Percentiles rank a stretch among this genome's conserved stretches.
Conservation (phyloP, 2,329 filamentous ascomycete species). For the Simplicillium aogashimaense region DNA sequence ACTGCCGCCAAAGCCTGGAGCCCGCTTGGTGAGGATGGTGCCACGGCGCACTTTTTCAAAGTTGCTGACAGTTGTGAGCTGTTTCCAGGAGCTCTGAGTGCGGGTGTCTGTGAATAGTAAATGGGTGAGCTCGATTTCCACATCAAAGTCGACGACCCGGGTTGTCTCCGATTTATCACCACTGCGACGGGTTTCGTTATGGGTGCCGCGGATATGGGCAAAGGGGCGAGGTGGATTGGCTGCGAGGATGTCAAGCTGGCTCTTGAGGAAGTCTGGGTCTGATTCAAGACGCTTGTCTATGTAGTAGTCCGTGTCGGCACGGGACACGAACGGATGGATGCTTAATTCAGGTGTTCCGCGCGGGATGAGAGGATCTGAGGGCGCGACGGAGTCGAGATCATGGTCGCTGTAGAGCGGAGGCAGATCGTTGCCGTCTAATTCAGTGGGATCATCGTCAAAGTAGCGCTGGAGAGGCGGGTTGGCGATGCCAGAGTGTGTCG, state of each 20-base stretch:
- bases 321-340: constrained; percentile 18
- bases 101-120: constrained; percentile 40
- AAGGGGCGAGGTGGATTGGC: constrained; percentile 40
- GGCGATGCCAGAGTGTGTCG: background rate
- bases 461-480: constrained; percentile 15
- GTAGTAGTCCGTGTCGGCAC: constrained; percentile 27
- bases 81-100: constrained; percentile 27
- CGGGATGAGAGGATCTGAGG: constrained; percentile 15
- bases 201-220: constrained; percentile 42
- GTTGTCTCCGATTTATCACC: constrained; percentile 35
- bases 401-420: constrained; percentile 36
- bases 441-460: constrained; percentile 25
- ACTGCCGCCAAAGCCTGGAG: constrained; percentile 29
- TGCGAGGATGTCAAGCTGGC: constrained; percentile 33
- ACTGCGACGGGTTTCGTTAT: constrained; percentile 33
- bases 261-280: constrained; percentile 31
- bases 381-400: constrained; percentile 8
- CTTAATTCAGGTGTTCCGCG: constrained; percentile 7
- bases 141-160: constrained; percentile 47
- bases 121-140: constrained; percentile 48
- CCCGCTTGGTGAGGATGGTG: constrained; percentile 43
- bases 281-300: constrained; percentile 34
- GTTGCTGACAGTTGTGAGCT: constrained; percentile 43
- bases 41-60: constrained; percentile 56
- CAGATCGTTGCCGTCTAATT: constrained; percentile 27